Conservation (phyloP, 2,329 filamentous ascomycete genomes). For the Diaporthe sp. region DNA sequence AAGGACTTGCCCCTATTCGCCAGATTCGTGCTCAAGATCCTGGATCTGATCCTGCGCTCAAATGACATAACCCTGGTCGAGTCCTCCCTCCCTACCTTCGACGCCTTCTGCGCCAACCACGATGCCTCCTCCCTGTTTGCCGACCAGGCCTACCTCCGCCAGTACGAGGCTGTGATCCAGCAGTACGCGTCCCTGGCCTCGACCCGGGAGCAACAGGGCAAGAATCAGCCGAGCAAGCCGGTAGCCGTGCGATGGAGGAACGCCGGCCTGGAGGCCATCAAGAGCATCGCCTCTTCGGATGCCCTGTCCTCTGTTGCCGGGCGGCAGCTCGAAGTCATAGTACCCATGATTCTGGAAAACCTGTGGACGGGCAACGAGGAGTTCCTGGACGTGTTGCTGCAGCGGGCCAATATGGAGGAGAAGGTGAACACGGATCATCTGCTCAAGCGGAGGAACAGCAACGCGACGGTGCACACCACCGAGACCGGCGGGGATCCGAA, state of each 20-base stretch:
- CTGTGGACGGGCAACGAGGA: conserved; percentile 81
- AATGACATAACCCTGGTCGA: conserved; percentile 94
- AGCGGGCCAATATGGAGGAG: conserved; percentile 76
- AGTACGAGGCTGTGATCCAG: conserved; percentile 85
- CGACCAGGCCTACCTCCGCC: conserved; percentile 83
- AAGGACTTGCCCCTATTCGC: conserved; percentile 93
- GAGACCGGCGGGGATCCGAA: conserved; percentile 75
- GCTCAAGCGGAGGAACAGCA: conserved; percentile 78
- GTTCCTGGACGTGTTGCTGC: conserved; percentile 76
- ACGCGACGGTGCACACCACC: conserved; percentile 80
- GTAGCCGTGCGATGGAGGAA: conserved; percentile 84
- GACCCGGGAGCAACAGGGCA: conserved; percentile 65
- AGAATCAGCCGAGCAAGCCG: conserved; percentile 74
- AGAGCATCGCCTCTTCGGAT: conserved; percentile 83
- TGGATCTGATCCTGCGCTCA: conserved; percentile 85
- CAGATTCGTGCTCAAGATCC: conserved; percentile 84
- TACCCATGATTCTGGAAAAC: conserved; percentile 90
- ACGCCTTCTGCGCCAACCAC: conserved; percentile 89
- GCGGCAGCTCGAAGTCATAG: conserved; percentile 80
- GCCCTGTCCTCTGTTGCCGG: conserved; percentile 80
- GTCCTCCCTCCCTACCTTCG: conserved; percentile 87
- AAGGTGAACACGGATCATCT: conserved; percentile 75
- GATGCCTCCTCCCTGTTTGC: conserved; percentile 87
- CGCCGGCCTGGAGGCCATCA: conserved; percentile 82
- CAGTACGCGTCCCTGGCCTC: conserved; percentile 86